Conservation (phyloP, 768 basidiomycete species). For the Pulveroboletus frians region DNA sequence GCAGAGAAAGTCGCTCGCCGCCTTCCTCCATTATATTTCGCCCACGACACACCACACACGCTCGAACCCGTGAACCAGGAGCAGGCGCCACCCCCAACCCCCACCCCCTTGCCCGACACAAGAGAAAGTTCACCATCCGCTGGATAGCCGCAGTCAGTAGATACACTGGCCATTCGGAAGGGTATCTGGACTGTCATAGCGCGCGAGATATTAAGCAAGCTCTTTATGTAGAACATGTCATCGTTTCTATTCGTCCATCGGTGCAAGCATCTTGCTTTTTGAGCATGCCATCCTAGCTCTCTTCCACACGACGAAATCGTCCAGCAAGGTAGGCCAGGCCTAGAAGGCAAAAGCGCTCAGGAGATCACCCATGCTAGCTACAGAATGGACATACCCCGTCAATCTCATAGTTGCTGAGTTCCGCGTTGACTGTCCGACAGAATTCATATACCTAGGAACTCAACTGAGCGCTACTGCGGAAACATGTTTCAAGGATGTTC, state of each 20-base stretch:
- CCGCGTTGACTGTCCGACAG: slow-evolving; percentile 53
- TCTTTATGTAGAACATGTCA: slow-evolving; percentile 11
- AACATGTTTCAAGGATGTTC: slow-evolving; percentile 13
- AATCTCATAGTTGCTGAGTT: slow-evolving; percentile 63
- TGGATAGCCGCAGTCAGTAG: too few species aligned
- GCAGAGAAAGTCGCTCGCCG: slow-evolving; percentile 8
- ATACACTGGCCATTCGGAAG: too few species aligned
- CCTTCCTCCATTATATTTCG: slow-evolving; percentile 22
- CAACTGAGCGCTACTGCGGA: neutral
- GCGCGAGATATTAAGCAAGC: slow-evolving; percentile 15
- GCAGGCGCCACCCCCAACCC: neutral
- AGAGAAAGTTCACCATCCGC: neutral
- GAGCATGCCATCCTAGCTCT: slow-evolving; percentile 19
- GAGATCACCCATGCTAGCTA: neutral
- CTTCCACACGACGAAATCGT: slow-evolving; percentile 75
- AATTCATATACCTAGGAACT: slow-evolving; percentile 66
- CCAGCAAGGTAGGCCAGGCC: slow-evolving; percentile 82
- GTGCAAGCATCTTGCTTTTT: neutral
- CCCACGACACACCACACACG: neutral
- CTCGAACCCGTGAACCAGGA: slow-evolving; percentile 5
- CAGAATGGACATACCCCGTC: slow-evolving; percentile 56
- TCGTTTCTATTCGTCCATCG: neutral
- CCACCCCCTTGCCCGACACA: neutral
- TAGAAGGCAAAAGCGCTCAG: slow-evolving; percentile 22
- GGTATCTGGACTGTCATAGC: neutral